Percentiles rank a stretch among this genome's conserved stretches.
Conservation (phyloP, 2,329 filamentous ascomycete species). For the Xylariaceae sp. region DNA sequence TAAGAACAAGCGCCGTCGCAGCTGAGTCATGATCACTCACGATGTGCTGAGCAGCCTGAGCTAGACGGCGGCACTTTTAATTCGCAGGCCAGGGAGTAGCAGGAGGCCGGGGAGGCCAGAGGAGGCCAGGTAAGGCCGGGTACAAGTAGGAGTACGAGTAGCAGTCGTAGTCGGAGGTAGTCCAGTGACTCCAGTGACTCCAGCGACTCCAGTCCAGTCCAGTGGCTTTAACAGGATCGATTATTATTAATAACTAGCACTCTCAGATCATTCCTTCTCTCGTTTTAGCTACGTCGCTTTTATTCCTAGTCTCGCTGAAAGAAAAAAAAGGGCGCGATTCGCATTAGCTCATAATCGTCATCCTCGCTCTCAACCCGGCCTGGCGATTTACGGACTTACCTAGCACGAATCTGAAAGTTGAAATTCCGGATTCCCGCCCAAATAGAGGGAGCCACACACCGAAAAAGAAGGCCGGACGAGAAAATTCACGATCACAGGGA, state of each 20-base stretch:
- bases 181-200: not conserved
- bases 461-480: too few species aligned
- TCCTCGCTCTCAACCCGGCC: not conserved
- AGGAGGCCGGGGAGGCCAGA: too few species aligned
- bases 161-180: not conserved
- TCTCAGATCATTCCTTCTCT: not conserved
- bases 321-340: not conserved
- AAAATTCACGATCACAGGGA: too few species aligned
- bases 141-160: not conserved
- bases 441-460: too few species aligned
- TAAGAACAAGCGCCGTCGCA: slow-evolving; percentile 4
- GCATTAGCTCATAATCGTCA: not conserved
- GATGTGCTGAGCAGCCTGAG: too few species aligned
- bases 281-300: not conserved
- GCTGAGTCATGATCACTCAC: not conserved
- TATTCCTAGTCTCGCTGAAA: not conserved
- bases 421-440: too few species aligned
- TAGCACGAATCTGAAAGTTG: too few species aligned
- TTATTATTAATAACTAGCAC: not conserved
- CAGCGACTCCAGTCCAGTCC: too few species aligned
- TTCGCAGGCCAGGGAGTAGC: too few species aligned
- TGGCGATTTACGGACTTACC: too few species aligned
- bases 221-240: not conserved
- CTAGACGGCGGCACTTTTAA: too few species aligned
- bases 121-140: too few species aligned